Evolutionary conservation across 306 rosid genomes (phyloP).

Genomic region (Elaeagnus macrophylla): DNA sequence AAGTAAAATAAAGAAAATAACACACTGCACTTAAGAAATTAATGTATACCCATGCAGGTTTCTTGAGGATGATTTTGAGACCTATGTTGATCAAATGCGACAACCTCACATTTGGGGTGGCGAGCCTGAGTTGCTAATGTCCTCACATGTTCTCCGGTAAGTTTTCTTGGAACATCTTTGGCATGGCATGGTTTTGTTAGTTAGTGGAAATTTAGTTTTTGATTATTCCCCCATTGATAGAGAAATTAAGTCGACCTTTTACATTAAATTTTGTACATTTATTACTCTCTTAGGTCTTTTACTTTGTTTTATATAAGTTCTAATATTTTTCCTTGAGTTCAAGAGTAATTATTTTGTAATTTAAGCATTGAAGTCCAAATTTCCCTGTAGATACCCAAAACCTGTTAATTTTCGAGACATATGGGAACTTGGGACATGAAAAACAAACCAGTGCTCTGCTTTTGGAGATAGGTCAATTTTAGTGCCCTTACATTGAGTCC

Average conservation of each 20-base stretch:
- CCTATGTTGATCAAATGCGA: constrained; percentile 57
- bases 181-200: neutral
- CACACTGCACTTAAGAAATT: neutral
- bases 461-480: neutral
- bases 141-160: constrained; percentile 70
- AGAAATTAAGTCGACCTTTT: neutral
- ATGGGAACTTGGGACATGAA: too few relatives aligned
- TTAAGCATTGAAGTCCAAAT: neutral
- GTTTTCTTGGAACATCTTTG: constrained; percentile 1
- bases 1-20: neutral
- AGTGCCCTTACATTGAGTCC: neutral
- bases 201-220: neutral
- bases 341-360: neutral
- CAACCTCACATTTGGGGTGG: constrained; percentile 78
- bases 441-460: neutral
- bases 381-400: too few relatives aligned
- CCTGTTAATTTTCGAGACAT: too few relatives aligned
- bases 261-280: too few relatives aligned
- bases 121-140: constrained; percentile 86
- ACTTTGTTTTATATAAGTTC: neutral
- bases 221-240: neutral
- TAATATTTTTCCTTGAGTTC: neutral
- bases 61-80: constrained; percentile 74
- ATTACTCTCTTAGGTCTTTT: too few relatives aligned
- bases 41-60: constrained; percentile 36